Evolutionary conservation across 345 rosid genomes (phyloP).

Genomic region (Citropsis articulata): DNA sequence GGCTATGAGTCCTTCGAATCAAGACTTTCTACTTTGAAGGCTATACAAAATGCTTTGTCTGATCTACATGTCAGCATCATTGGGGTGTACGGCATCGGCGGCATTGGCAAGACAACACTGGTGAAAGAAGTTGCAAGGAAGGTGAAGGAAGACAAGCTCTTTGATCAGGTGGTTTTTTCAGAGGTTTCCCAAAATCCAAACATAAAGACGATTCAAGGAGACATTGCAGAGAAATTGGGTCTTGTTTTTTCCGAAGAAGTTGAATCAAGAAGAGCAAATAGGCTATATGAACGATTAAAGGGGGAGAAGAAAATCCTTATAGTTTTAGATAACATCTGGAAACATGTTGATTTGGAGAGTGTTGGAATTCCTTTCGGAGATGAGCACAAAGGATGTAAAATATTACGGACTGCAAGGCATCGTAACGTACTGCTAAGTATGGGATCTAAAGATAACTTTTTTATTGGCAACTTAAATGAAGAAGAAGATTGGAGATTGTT

Average conservation of each 20-base stretch:
- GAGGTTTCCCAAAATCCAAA: neutral
- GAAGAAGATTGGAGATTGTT: neutral
- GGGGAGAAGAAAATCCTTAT: neutral
- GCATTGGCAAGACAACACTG: too few relatives aligned
- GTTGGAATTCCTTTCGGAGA: neutral
- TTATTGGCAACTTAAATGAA: neutral
- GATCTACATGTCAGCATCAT: slow-evolving; percentile 3
- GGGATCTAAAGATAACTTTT: neutral
- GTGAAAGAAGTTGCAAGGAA: too few relatives aligned
- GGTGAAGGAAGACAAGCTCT: too few relatives aligned
- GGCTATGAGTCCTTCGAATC: slow-evolving; percentile 18
- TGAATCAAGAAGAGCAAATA: neutral
- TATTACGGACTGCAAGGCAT: neutral
- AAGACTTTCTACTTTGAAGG: neutral
- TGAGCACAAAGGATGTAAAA: neutral
- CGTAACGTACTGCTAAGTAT: neutral
- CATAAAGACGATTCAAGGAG: neutral
- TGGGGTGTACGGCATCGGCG: too few relatives aligned
- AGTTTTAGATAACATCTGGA: neutral
- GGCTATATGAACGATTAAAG: neutral
- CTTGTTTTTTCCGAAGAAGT: neutral
- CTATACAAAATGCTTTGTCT: neutral
- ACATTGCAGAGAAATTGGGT: neutral
- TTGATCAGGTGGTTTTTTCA: too few relatives aligned
- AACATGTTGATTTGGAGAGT: neutral